Percentiles rank a stretch among this genome's conserved stretches.
phyloP scores from a whole-genome alignment of 2,329 filamentous ascomycete species.

The Orbilia quercus region DNA sequence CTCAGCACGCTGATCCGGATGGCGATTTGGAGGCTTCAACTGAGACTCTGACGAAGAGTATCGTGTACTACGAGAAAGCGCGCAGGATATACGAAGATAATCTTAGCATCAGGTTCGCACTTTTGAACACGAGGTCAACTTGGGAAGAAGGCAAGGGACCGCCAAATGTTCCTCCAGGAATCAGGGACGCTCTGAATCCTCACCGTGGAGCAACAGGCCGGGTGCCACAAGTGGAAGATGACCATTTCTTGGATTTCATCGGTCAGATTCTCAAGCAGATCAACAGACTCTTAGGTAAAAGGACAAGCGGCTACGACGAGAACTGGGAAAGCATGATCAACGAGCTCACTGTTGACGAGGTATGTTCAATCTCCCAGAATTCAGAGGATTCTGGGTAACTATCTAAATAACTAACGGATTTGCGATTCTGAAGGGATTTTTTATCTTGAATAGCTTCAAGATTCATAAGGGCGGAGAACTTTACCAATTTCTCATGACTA shows the following conservation, averaged over 20 bases:
- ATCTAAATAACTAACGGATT: constrained; percentile 13
- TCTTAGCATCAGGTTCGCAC: not conserved
- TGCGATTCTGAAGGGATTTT: constrained; percentile 23
- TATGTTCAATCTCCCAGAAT: constrained; percentile 1
- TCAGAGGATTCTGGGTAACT: not conserved
- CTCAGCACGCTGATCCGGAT: not conserved
- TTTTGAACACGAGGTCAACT: constrained; percentile 11
- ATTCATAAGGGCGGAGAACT: constrained; percentile 43
- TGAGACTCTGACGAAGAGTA: too few species aligned
- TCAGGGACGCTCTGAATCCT: too few species aligned
- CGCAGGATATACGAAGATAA: constrained; percentile 29
- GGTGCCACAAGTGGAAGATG: constrained; percentile 10
- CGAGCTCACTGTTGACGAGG: constrained; percentile 46
- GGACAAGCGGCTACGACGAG: constrained; percentile 21
- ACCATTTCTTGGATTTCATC: constrained; percentile 40
- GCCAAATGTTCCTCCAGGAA: not conserved
- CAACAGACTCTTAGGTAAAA: constrained; percentile 17
- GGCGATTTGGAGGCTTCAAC: too few species aligned
- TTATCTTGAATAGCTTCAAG: constrained; percentile 35
- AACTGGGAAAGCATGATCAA: constrained; percentile 42
- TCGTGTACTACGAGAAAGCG: constrained; percentile 45
- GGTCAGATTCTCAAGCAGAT: constrained; percentile 33
- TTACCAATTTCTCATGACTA: constrained; percentile 36
- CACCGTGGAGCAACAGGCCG: too few species aligned
- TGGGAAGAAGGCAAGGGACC: not conserved